Conservation (phyloP, 345 rosid genomes). For the Euphorbia tirucalli region DNA sequence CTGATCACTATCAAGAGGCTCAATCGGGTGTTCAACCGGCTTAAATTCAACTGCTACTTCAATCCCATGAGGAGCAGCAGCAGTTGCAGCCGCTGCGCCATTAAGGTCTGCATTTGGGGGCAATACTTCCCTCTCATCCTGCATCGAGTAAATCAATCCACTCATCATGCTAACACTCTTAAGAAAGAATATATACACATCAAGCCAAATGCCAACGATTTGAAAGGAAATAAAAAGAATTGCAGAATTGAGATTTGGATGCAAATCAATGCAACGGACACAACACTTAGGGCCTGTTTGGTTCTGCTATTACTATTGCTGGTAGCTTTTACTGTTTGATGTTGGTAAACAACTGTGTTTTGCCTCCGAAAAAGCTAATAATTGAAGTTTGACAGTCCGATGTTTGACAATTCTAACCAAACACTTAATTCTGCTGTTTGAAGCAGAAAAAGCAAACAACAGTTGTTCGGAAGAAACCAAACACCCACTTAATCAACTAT, state of each 20-base stretch:
- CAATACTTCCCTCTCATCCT: conserved; percentile 68
- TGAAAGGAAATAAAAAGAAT: not conserved
- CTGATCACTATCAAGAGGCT: conserved; percentile 73
- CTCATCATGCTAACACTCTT: not conserved
- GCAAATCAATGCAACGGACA: not conserved
- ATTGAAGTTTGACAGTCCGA: too few species aligned
- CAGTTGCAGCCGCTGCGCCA: conserved; percentile 34
- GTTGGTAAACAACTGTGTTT: too few species aligned
- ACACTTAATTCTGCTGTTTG: too few species aligned
- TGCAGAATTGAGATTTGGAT: not conserved
- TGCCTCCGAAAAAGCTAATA: too few species aligned
- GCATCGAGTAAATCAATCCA: conserved; percentile 20
- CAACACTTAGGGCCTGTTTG: too few species aligned
- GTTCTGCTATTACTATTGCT: too few species aligned
- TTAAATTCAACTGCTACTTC: conserved; percentile 80
- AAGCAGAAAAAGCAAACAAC: too few species aligned
- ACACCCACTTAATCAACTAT: too few species aligned
- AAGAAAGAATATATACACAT: not conserved
- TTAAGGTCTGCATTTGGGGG: conserved; percentile 52
- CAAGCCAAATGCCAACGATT: not conserved
- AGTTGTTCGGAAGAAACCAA: too few species aligned
- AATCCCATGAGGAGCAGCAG: conserved; percentile 75
- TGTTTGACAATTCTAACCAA: too few species aligned
- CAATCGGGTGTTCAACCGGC: conserved; percentile 88
- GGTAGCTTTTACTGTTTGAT: not conserved